phyloP scores from a whole-genome alignment of 1,139 yeast genomes.

The Saccharomycopsis hybrid region DNA sequence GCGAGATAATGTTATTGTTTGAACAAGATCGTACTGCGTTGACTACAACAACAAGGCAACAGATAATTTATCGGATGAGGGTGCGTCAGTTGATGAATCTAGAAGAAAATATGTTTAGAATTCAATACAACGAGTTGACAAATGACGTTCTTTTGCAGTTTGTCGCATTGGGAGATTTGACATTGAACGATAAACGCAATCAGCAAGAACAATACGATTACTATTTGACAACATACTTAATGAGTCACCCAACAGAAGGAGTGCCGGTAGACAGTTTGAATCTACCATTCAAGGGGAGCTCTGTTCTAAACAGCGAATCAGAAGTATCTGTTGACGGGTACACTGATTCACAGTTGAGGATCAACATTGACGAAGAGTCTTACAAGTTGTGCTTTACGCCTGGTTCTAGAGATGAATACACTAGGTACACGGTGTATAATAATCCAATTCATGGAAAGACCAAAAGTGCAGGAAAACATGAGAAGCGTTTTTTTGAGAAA shows the following conservation, averaged over 20 bases:
- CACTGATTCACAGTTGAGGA: slow-evolving; percentile 57
- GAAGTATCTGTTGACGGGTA: slow-evolving; percentile 47
- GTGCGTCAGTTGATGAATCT: slow-evolving; percentile 54
- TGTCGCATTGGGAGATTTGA: slow-evolving; percentile 80
- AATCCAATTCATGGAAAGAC: slow-evolving; percentile 20
- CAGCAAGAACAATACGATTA: slow-evolving; percentile 86
- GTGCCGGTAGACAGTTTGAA: slow-evolving; percentile 70
- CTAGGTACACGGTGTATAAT: slow-evolving; percentile 45
- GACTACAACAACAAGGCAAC: slow-evolving; percentile 74
- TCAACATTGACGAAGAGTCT: slow-evolving; percentile 72
- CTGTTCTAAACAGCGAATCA: slow-evolving; percentile 27
- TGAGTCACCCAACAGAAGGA: slow-evolving; percentile 97
- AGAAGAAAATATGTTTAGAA: slow-evolving; percentile 90
- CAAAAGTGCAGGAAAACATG: no score
- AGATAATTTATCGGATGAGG: slow-evolving; percentile 83
- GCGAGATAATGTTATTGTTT: slow-evolving; percentile 74
- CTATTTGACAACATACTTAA: slow-evolving; percentile 83
- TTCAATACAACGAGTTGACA: slow-evolving; percentile 55
- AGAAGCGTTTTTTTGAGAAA: slow-evolving; percentile 15
- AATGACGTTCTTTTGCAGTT: slow-evolving; percentile 68
- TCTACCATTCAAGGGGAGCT: slow-evolving; percentile 66
- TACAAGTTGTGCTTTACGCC: slow-evolving; percentile 78
- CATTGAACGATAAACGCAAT: slow-evolving; percentile 69
- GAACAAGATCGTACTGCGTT: slow-evolving; percentile 62
- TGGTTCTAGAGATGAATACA: slow-evolving; percentile 75